Evolutionary conservation across 2,329 filamentous ascomycete species (phyloP).

Genomic region (Nemania serpens): DNA sequence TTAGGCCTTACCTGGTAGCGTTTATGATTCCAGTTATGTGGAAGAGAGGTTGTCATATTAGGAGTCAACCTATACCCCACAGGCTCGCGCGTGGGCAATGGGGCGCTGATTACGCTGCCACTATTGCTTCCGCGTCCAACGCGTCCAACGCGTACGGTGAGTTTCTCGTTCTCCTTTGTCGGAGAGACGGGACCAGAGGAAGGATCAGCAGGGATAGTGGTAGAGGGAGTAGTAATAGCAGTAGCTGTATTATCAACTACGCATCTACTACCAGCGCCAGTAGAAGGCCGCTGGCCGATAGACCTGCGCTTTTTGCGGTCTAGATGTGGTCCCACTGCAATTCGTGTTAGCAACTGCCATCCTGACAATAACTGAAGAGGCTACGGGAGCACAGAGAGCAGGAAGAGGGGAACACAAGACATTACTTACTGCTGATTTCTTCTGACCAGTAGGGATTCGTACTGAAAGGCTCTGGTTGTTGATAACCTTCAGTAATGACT

Average conservation of each 20-base stretch:
- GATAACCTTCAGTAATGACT: constrained; percentile 71
- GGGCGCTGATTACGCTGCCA: background rate
- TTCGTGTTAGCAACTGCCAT: constrained; percentile 5
- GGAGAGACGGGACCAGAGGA: constrained; percentile 2
- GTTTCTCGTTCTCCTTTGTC: constrained; percentile 5
- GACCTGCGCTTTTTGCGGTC: constrained; percentile 67
- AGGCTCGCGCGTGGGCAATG: background rate
- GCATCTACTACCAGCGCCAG: constrained; percentile 43
- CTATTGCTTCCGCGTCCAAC: constrained; percentile 40
- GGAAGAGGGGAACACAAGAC: background rate
- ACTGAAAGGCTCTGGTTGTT: constrained; percentile 79
- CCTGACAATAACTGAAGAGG: background rate
- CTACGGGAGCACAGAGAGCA: too few relatives aligned
- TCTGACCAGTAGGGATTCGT: constrained; percentile 90
- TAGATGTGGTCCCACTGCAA: constrained; percentile 63
- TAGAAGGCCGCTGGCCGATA: constrained; percentile 63
- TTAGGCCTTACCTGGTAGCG: constrained; percentile 55
- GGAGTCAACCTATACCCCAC: background rate
- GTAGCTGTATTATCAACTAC: too few relatives aligned
- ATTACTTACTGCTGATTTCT: constrained; percentile 65
- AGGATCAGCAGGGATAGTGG: background rate
- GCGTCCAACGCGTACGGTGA: background rate
- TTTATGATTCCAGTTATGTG: constrained; percentile 65
- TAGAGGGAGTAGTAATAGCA: background rate
- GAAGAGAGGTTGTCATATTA: constrained; percentile 54